Percentiles rank a stretch among this genome's conserved stretches.
phyloP scores from a whole-genome alignment of 257 asterid species.

The Capsicum baccatum region DNA sequence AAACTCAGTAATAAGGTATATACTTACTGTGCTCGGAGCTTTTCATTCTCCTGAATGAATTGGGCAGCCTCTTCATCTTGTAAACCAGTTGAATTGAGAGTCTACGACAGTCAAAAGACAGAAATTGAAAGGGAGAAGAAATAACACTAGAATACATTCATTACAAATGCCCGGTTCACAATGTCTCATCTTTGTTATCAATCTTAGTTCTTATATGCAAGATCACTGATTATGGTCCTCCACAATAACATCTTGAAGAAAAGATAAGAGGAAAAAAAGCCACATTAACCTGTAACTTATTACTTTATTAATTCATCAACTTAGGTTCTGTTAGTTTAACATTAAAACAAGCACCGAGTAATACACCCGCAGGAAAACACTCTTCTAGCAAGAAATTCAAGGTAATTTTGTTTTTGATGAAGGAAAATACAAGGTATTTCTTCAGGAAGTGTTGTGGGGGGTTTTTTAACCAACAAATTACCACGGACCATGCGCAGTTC shows the following conservation, averaged over 20 bases:
- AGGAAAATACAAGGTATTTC: background rate
- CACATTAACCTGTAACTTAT: conserved; percentile 22
- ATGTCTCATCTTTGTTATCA: background rate
- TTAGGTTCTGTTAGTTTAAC: background rate
- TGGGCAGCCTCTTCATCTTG: conserved; percentile 51
- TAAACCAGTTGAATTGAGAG: conserved; percentile 39
- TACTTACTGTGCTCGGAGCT: conserved; percentile 68
- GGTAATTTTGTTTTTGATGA: too few species aligned
- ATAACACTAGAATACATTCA: background rate
- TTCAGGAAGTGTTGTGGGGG: background rate
- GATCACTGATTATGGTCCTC: background rate
- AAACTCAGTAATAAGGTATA: background rate
- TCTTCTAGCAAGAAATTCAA: background rate
- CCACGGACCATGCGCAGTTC: background rate
- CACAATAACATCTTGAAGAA: conserved; percentile 15
- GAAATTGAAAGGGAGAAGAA: conserved; percentile 25
- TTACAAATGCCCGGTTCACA: background rate
- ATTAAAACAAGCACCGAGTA: background rate
- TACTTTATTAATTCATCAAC: conserved; percentile 12
- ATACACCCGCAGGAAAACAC: background rate
- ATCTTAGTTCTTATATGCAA: background rate
- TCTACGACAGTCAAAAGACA: conserved; percentile 47
- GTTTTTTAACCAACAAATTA: background rate
- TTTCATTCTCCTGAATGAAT: conserved; percentile 59
- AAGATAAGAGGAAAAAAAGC: background rate